A percentile compares a stretch with the other conserved stretches of the same genome.
phyloP scores from a whole-genome alignment of 192 early-diverging fungal species.

The Coemansia sp. region DNA sequence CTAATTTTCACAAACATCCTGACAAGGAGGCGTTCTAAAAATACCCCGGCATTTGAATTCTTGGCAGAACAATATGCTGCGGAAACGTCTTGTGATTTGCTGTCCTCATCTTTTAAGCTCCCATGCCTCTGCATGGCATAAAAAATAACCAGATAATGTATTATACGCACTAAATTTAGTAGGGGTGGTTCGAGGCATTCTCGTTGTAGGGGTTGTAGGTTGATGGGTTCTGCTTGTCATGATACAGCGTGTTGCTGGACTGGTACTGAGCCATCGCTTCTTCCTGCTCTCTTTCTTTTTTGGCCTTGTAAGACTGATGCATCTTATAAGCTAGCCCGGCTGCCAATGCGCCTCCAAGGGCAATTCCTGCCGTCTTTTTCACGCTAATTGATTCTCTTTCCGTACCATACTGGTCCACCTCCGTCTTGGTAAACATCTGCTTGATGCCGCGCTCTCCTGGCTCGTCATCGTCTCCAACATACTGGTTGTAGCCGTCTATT shows the following conservation, averaged over 20 bases:
- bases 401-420: slow-evolving; percentile 27
- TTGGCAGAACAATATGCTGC: background rate
- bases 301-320: background rate
- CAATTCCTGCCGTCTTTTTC: background rate
- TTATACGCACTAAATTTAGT: no score
- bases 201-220: slow-evolving; percentile 3
- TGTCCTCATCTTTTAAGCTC: slow-evolving; percentile 1
- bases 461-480: slow-evolving; percentile 10
- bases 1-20: background rate
- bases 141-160: no score
- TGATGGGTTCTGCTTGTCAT: background rate
- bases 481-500: background rate
- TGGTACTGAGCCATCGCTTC: slow-evolving; percentile 1
- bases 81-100: slow-evolving; percentile 8
- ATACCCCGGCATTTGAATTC: background rate
- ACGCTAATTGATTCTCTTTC: slow-evolving; percentile 13
- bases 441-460: slow-evolving; percentile 40
- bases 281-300: background rate
- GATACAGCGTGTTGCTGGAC: slow-evolving; percentile 1
- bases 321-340: background rate
- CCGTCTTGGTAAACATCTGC: slow-evolving; percentile 30
- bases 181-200: background rate
- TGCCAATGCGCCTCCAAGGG: background rate
- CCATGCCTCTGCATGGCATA: no score
- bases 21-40: slow-evolving; percentile 10